Evolutionary conservation across 148 eudicot genomes (phyloP), one percentile per base, ranked within the genome.

Genomic region (Fallopia convolvulus): DNA sequence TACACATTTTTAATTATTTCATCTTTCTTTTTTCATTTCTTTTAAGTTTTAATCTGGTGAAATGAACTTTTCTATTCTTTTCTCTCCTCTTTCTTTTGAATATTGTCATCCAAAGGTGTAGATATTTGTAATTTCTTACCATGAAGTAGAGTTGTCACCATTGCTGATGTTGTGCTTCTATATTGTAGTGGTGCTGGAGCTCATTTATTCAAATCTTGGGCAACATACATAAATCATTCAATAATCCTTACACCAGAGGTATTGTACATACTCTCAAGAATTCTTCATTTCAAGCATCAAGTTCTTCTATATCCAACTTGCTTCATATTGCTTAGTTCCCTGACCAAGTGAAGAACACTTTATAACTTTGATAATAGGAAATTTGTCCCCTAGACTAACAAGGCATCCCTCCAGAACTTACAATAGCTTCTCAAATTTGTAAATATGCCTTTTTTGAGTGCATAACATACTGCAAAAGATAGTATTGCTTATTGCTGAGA

Each of bases 191-290:
- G 98, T 68, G 98, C 98, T 73, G 98, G 97, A 71, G 98, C 97
- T 84, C 89, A 88, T 83, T 88, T 94, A 79, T 94, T 94, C 81
- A 94, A 89, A 87, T 94, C 98, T 48, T 94, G 98, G 98, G 88
- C 92, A 20, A 82, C 82, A 66, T 94, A 82, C 78, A 75, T 94
- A 80, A 94, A 94, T 79, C 97, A 90, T 41, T 94, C 98, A 49
- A 90, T 92, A 76, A 87, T 94, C 72, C 92, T 94, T 75, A 94
- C 96, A 70, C 98, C 98, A 48, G 98, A 94, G 98, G 98, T 92
- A 87, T 21, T 23, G 47, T 73, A 7, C 36, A 15, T 63, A 63
- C 39, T 61, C 36, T 66, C 18, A 66, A 36, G 10, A 11, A 66
- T 66, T 66, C 72, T 66, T 56, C 63, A 20, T 20, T 56, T 56